Evolutionary conservation across 2,329 filamentous ascomycete species (phyloP), one percentile per base, ranked within the genome.

Genomic region (Mycocentrospora acerina): DNA sequence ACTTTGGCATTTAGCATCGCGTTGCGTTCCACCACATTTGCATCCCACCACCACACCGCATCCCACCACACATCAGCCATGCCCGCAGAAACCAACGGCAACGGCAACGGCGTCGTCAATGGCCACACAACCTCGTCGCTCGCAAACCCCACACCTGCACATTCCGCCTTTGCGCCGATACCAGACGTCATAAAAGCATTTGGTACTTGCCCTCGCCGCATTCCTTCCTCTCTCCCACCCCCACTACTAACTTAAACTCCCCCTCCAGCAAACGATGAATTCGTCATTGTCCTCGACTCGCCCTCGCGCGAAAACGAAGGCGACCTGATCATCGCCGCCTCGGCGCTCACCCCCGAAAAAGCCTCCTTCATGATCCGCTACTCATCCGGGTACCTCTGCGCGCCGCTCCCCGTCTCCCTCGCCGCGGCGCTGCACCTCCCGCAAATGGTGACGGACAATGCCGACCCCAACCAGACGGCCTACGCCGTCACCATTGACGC

Each of bases 361-460:
- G 94, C 95, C 83, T 88, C 90, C 59, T 98, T 96, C 76, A 85
- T 98, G 79, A 81, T 98, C 68, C 88, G 90, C 60, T 82, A 95
- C 75, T 86, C 87, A 29, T 81, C 88, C 3, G 93, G 93, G 64
- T 82, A 91, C 62, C 85, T 98, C 72, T 97, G 93, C 81, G 87
- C 86, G 0, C 91, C 93, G 12, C 77, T 97, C 45, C 76, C 81
- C 34, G 77, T 85, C 33, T 68, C 79, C 28, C 83, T 87, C 59
- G 85, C 88, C 64, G 75, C 78, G 37, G 71, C 76, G 41, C 84
- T 96, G 55, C 76, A 79, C 44, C 85, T 98, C 24, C 90, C 90
- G 1, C 90, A 88, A 68, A 98, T 98, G 93, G 89, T 97, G 14
- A 48, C 64, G 31, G 79, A 93, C 62, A 82, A 80, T 62, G 67